Percentiles rank a stretch among this genome's conserved stretches.
These are phyloP conservation scores for Gossypium trilobum DNA, from an alignment of 441 rosid species.

Conservation along the genomic window DNA sequence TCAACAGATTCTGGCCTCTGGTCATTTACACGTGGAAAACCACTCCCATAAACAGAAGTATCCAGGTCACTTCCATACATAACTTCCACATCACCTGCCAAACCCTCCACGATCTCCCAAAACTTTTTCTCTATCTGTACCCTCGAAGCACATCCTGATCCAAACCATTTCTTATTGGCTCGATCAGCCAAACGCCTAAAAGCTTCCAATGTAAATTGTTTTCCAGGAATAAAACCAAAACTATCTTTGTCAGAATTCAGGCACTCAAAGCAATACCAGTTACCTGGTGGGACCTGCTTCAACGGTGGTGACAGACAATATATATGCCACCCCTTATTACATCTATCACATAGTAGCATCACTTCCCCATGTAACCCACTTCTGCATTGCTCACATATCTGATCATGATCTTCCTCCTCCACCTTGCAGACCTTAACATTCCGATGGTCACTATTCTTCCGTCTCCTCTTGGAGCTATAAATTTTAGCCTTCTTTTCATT, in stretches of 20 bases:
- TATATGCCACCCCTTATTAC: constrained; percentile 93
- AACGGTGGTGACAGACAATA: constrained; percentile 88
- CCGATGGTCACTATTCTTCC: constrained; percentile 33
- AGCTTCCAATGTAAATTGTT: constrained; percentile 48
- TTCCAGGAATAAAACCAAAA: constrained; percentile 93
- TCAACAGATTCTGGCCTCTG: constrained; percentile 65
- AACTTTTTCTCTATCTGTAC: constrained; percentile 76
- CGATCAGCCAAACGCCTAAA: constrained; percentile 88
- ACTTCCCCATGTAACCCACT: constrained; percentile 87
- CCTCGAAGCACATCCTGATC: constrained; percentile 54
- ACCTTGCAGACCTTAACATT: constrained; percentile 31
- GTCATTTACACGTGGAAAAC: constrained; percentile 69
- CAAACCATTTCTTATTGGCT: constrained; percentile 83
- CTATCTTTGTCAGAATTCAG: constrained; percentile 78
- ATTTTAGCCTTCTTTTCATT: constrained; percentile 25
- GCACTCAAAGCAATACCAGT: constrained; percentile 96
- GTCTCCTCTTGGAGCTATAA: constrained; percentile 48
- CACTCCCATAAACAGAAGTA: constrained; percentile 81
- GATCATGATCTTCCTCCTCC: constrained; percentile 51
- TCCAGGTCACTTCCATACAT: constrained; percentile 95
- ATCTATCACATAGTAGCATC: constrained; percentile 95
- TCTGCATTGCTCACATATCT: constrained; percentile 74
- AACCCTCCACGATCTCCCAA: constrained; percentile 95
- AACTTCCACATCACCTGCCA: constrained; percentile 78
- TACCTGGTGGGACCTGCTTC: constrained; percentile 75